Evolutionary conservation across 2,329 filamentous ascomycete species (phyloP).

Genomic region (Exophiala sp.): DNA sequence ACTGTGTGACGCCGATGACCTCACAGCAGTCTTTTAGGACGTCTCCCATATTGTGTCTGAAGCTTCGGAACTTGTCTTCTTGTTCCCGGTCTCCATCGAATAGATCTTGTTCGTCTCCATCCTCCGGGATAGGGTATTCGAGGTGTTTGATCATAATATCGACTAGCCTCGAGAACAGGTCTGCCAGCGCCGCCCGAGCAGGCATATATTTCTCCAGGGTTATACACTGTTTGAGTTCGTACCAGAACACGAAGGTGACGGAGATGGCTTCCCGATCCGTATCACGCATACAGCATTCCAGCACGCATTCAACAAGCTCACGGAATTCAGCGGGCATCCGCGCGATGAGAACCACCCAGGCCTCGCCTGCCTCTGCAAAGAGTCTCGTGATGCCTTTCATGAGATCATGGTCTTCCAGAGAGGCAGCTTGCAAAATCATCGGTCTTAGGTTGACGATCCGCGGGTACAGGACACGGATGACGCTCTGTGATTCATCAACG

Average conservation of each 20-base stretch:
- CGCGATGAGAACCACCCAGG: slow-evolving; percentile 89
- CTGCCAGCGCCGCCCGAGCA: slow-evolving; percentile 67
- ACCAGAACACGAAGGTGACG: slow-evolving; percentile 96
- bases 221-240: slow-evolving; percentile 93
- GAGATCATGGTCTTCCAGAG: slow-evolving; percentile 75
- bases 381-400: slow-evolving; percentile 86
- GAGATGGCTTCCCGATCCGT: slow-evolving; percentile 86
- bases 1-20: slow-evolving; percentile 88
- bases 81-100: slow-evolving; percentile 94
- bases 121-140: slow-evolving; percentile 73
- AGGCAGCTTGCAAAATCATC: slow-evolving; percentile 66
- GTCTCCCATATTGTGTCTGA: slow-evolving; percentile 95
- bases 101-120: slow-evolving; percentile 68
- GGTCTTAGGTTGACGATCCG: slow-evolving; percentile 69
- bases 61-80: slow-evolving; percentile 95
- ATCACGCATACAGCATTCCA: slow-evolving; percentile 87
- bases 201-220: slow-evolving; percentile 84
- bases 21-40: slow-evolving; percentile 96
- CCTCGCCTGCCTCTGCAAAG: slow-evolving; percentile 86
- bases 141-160: slow-evolving; percentile 89
- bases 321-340: slow-evolving; percentile 76
- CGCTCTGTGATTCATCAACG: slow-evolving; percentile 79
- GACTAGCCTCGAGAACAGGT: slow-evolving; percentile 81
- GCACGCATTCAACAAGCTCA: slow-evolving; percentile 75
- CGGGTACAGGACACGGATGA: slow-evolving; percentile 77